Evolutionary conservation across 352 stramenopile genomes (phyloP).

Genomic region (Hyaloperonospora brassicae): DNA sequence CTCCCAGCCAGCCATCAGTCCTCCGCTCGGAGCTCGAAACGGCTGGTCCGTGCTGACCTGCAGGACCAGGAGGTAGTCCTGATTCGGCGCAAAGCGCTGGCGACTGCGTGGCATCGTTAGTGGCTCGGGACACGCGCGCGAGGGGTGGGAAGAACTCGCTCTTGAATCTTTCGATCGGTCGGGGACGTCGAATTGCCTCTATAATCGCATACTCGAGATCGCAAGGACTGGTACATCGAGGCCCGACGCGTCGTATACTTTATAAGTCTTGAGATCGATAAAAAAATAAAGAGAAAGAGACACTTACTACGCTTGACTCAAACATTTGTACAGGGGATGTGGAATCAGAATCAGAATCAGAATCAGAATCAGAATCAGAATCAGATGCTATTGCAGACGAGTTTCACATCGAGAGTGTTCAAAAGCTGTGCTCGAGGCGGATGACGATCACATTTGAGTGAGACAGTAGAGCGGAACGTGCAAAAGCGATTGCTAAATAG

Average conservation of each 20-base stretch:
- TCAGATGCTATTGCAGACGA: too few relatives aligned
- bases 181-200: background rate
- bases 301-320: too few relatives aligned
- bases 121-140: background rate
- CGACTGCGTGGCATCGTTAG: constrained; percentile 26
- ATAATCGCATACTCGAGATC: background rate
- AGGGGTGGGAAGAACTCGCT: too few relatives aligned
- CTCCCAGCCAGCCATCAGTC: constrained; percentile 27
- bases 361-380: too few relatives aligned
- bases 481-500: constrained; percentile 32
- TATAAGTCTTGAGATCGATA: background rate
- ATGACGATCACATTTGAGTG: constrained; percentile 30
- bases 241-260: too few relatives aligned
- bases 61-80: constrained; percentile 27
- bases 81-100: constrained; percentile 24
- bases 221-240: background rate
- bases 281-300: too few relatives aligned
- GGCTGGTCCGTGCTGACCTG: constrained; percentile 30
- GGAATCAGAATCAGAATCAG: too few relatives aligned
- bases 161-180: too few relatives aligned
- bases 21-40: constrained; percentile 23
- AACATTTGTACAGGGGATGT: too few relatives aligned
- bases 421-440: constrained; percentile 1
- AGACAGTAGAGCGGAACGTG: constrained; percentile 48
- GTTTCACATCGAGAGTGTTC: too few relatives aligned